Evolutionary conservation across 768 basidiomycete genomes (phyloP).

Genomic region (Chalciporus pseudorubinellus): DNA sequence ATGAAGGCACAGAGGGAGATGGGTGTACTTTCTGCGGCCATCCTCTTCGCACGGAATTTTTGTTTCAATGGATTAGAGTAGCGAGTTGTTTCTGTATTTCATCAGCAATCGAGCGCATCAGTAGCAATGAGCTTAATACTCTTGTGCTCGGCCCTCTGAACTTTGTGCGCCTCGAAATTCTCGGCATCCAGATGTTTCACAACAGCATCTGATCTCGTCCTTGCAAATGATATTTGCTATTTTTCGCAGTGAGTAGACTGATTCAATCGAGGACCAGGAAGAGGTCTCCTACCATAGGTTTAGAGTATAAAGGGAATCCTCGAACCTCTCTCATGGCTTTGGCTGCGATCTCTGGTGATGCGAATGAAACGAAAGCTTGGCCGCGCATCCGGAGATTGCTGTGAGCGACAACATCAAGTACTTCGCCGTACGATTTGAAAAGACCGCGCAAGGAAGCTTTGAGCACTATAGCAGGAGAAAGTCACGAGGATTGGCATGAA

Average conservation of each 20-base stretch:
- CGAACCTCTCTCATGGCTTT: constrained; percentile 91
- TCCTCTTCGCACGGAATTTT: constrained; percentile 77
- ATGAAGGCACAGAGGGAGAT: constrained; percentile 2
- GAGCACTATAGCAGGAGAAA: constrained; percentile 54
- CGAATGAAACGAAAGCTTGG: constrained; percentile 96
- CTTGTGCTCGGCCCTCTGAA: constrained; percentile 74
- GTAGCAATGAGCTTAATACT: constrained; percentile 44
- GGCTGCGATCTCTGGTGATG: constrained; percentile 73
- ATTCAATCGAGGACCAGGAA: neutral
- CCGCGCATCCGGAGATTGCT: constrained; percentile 95
- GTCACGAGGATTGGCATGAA: constrained; percentile 8
- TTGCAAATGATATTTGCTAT: constrained; percentile 96
- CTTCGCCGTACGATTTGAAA: constrained; percentile 91
- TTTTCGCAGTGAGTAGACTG: neutral
- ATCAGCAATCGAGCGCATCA: neutral
- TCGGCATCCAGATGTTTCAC: constrained; percentile 71
- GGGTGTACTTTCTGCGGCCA: constrained; percentile 73
- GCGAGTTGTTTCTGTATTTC: constrained; percentile 63
- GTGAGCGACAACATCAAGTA: constrained; percentile 95
- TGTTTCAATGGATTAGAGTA: constrained; percentile 88
- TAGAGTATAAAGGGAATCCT: constrained; percentile 92
- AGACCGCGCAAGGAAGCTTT: constrained; percentile 84
- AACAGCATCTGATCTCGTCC: constrained; percentile 84
- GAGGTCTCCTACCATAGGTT: constrained; percentile 76
- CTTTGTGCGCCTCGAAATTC: constrained; percentile 73